A percentile compares a stretch with the other conserved stretches of the same genome.
phyloP scores from a whole-genome alignment of 148 eudicot genomes.

The Fagopyrum tataricum region DNA sequence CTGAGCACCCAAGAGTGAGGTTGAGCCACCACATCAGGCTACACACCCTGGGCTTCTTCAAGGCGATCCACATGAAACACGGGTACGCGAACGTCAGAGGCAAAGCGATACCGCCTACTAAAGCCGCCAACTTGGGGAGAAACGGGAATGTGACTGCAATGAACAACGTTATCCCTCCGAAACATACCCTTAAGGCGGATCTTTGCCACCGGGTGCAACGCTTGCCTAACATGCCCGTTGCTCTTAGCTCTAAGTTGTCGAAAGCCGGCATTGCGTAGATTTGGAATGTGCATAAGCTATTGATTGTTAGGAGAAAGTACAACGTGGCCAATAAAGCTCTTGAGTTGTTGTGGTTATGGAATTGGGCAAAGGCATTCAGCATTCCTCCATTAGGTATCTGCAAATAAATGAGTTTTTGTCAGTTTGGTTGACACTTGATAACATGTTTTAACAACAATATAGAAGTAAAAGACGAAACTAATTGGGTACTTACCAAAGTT shows the following conservation, averaged over 20 bases:
- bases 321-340: conserved; percentile 26
- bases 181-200: conserved; percentile 30
- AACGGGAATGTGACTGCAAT: conserved; percentile 52
- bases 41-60: conserved; percentile 33
- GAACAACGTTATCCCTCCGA: conserved; percentile 50
- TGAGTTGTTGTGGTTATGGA: conserved; percentile 19
- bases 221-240: conserved; percentile 19
- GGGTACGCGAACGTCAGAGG: conserved; percentile 55
- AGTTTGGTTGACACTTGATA: background rate
- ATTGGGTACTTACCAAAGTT: conserved; percentile 23
- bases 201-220: conserved; percentile 39
- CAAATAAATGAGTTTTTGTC: background rate
- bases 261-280: conserved; percentile 49
- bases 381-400: conserved; percentile 27
- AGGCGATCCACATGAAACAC: conserved; percentile 60
- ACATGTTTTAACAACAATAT: too few relatives aligned
- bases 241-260: conserved; percentile 53
- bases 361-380: conserved; percentile 18
- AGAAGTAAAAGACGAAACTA: background rate
- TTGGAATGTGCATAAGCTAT: conserved; percentile 42
- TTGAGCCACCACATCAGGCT: conserved; percentile 47
- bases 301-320: conserved; percentile 31
- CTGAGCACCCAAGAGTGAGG: conserved; percentile 38
- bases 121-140: conserved; percentile 28
- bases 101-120: conserved; percentile 41